phyloP scores from a whole-genome alignment of 2,329 filamentous ascomycete genomes.

The Phialophora tarda region DNA sequence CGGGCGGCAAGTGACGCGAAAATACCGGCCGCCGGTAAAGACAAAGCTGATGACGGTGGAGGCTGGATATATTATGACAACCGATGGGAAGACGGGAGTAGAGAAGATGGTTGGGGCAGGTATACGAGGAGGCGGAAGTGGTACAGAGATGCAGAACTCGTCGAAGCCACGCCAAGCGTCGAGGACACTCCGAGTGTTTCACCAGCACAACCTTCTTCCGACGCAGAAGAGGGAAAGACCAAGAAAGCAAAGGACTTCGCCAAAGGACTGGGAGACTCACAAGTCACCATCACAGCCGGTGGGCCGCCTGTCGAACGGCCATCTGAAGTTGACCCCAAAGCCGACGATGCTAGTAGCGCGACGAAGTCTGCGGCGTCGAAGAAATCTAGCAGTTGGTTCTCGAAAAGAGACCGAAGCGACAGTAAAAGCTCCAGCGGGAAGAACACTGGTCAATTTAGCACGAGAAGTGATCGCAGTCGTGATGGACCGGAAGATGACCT shows the following conservation, averaged over 20 bases:
- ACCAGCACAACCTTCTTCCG: conserved; percentile 35
- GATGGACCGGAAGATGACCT: conserved; percentile 38
- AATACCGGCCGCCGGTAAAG: conserved; percentile 41
- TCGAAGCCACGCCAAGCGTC: conserved; percentile 66
- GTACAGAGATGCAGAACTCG: conserved; percentile 94
- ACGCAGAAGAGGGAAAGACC: conserved; percentile 34
- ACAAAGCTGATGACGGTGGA: conserved; percentile 62
- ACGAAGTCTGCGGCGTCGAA: conserved; percentile 26
- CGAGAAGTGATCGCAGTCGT: conserved; percentile 32
- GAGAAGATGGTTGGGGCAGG: conserved; percentile 90
- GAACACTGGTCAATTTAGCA: conserved; percentile 34
- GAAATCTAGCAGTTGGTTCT: conserved; percentile 34
- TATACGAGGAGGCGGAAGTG: conserved; percentile 94
- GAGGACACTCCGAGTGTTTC: conserved; percentile 54
- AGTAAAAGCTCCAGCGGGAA: conserved; percentile 36
- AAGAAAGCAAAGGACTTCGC: conserved; percentile 35
- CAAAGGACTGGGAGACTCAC: conserved; percentile 23
- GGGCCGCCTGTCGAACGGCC: conserved; percentile 11
- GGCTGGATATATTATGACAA: conserved; percentile 99
- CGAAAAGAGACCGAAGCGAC: conserved; percentile 33
- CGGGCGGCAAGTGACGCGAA: conserved; percentile 47
- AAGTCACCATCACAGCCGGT: conserved; percentile 16
- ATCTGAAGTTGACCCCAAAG: conserved; percentile 12
- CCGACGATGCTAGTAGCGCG: conserved; percentile 23
- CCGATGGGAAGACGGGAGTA: conserved; percentile 91